Conservation (phyloP, 805 yeast species). For the Citeromyces matritensis region DNA sequence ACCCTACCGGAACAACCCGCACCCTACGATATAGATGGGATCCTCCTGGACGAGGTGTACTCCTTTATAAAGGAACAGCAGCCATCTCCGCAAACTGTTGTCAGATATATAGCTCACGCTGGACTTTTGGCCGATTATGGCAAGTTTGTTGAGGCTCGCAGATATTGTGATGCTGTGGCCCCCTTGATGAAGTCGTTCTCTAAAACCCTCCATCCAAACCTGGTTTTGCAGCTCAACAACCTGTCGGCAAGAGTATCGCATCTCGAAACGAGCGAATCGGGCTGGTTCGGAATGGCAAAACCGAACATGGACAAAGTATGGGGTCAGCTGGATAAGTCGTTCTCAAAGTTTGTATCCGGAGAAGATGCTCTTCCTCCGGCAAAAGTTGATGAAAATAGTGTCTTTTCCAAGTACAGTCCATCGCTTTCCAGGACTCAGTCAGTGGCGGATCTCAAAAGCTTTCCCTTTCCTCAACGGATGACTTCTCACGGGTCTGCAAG, state of each 20-base stretch:
- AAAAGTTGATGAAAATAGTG: constrained; percentile 25
- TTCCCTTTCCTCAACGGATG: too few relatives aligned
- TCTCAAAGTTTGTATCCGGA: constrained; percentile 72
- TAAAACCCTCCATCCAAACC: constrained; percentile 17
- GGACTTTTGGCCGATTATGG: constrained; percentile 58
- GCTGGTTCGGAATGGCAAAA: constrained; percentile 45
- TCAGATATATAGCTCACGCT: constrained; percentile 55
- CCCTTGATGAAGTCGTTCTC: constrained; percentile 20
- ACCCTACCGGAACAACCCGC: constrained; percentile 6
- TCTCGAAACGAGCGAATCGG: constrained; percentile 22
- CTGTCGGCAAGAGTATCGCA: constrained; percentile 32
- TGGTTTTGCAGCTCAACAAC: constrained; percentile 18
- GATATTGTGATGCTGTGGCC: constrained; percentile 39
- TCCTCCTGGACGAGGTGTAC: constrained; percentile 53
- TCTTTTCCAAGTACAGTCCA: constrained; percentile 62
- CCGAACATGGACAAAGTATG: constrained; percentile 71
- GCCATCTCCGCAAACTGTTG: constrained; percentile 35
- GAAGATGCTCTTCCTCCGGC: constrained; percentile 52
- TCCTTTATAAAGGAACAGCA: constrained; percentile 31
- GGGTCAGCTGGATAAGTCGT: constrained; percentile 77
- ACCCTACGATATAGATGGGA: constrained; percentile 20
- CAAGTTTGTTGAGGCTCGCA: constrained; percentile 38
- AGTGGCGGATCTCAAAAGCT: constrained; percentile 13
- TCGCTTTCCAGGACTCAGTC: constrained; percentile 44
- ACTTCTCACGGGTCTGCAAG: too few relatives aligned